Base-by-base conservation (phyloP, 2,329 filamentous ascomycete species). In the Eutypa lata region DNA sequence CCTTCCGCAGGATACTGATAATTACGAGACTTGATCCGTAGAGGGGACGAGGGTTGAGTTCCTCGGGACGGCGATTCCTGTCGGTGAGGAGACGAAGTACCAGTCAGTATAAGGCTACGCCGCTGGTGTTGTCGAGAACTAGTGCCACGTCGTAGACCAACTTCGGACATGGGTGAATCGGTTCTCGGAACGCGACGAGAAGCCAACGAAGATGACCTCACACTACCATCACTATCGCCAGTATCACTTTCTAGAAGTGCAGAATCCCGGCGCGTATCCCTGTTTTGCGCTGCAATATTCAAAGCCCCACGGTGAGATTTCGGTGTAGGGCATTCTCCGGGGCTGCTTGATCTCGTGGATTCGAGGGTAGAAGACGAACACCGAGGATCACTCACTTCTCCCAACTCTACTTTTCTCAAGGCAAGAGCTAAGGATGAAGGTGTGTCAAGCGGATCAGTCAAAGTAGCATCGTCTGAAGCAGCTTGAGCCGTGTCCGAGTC, bases 151-250 rank as follows among this genome's bases (percentile, higher is more conserved):
- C 87, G 82, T 21, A 96, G 75, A 59, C 84, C 82, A 49, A 92
- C 85, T 55, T 97, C 94, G 5, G 91, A 95, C 19, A 90, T 88
- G 2, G 94, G 94, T 1, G 94, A 99, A 56, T 97, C 92, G 1
- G 90, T 92, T 57, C 91, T 82, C 45, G 85, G 77, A 11, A 84
- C 84, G 33, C 75, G 75, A 11, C 85, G 81, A 3, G 90, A 88
- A 48, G 90, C 76, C 3, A 88, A 76, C 0, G 91, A 95, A 2
- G 84, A 83, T 1, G 93, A 97, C 43, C 89, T 84, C 50, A 91
- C 80, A 68, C 92, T 97, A 51, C 89, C 90, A 66, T 99, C 94
- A 64, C 92, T 96, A 51, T 91, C 91, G 11, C 86, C 87, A 19
- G 84, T 75, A 68, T 99, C 94, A 57, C 90, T 92, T 61, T 96